Evolutionary conservation across 2,329 filamentous ascomycete species (phyloP), one percentile per base, ranked within the genome.

Genomic region (Plenodomus lindquistii): DNA sequence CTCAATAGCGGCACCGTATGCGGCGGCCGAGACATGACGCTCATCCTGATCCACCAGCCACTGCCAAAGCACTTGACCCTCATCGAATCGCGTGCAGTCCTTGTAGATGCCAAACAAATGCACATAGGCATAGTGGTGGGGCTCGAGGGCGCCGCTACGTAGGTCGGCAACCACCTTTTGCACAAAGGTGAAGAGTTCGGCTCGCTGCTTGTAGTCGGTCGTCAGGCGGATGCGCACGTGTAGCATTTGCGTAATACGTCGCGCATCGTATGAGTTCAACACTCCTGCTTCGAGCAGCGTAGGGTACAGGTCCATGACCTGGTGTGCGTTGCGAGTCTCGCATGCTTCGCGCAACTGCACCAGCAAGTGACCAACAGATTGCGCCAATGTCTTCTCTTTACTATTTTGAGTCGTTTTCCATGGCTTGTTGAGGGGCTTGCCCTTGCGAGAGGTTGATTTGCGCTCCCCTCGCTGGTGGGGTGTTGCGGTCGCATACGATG

Each of bases 1-100:
- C 52, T 81, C 77, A 22, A 82, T 79, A 1, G 76, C 78, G 7
- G 73, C 73, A 5, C 78, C 79, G 50, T 81, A 81, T 0, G 77
- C 74, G 4, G 69, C 62, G 15, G 67, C 60, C 42, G 74, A 72
- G 9, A 78, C 69, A 41, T 72, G 71, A 4, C 65, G 60, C 16
- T 77, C 72, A 39, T 74, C 71, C 53, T 78, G 73, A 3, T 60
- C 47, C 19, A 67, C 54, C 13, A 81, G 66, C 78, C 78, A 81
- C 17, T 66, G 55, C 79, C 79, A 82, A 52, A 81, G 77, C 2
- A 64, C 57, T 19, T 61, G 54, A 4, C 72, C 75, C 38, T 67
- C 57, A 4, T 69, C 57, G 50, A 69, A 77, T 34, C 69, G 66
- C n/a, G 68, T 66, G 24, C 68, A 63, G 51, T 79, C 75, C 50